These are phyloP conservation scores for Metarhizium robertsii DNA, from an alignment of 2,329 filamentous ascomycete species.

Conservation along the genomic window DNA sequence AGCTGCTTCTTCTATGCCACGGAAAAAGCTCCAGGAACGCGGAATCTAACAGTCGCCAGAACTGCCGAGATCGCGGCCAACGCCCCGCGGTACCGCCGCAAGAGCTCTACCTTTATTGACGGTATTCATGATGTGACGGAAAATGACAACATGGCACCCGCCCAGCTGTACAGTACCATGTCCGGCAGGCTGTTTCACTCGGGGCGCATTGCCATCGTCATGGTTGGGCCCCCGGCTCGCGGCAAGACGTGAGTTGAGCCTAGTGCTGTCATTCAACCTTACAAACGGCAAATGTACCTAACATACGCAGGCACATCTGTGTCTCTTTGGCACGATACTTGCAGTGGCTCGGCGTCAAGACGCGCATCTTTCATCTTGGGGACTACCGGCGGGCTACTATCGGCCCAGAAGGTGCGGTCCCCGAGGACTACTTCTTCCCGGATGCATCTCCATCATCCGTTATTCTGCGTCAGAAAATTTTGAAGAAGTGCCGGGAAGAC, in stretches of 20 bases:
- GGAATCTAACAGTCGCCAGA: conserved; percentile 30
- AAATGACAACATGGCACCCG: conserved; percentile 75
- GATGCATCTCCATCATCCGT: conserved; percentile 88
- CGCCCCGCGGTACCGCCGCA: conserved; percentile 79
- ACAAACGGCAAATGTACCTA: conserved; percentile 1
- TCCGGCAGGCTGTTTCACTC: conserved; percentile 95
- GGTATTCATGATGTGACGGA: conserved; percentile 90
- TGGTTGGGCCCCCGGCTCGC: conserved; percentile 87
- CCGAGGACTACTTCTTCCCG: conserved; percentile 95
- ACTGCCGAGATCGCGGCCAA: conserved; percentile 89
- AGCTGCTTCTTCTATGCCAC: no score
- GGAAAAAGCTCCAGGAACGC: not conserved
- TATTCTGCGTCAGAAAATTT: conserved; percentile 90
- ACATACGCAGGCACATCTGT: conserved; percentile 64
- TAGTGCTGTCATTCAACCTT: not conserved
- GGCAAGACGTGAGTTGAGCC: conserved; percentile 72
- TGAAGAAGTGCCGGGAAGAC: conserved; percentile 94
- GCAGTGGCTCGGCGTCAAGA: conserved; percentile 96
- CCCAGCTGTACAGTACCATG: conserved; percentile 96
- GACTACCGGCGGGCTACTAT: conserved; percentile 93
- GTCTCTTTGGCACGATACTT: conserved; percentile 92
- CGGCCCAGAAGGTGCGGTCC: conserved; percentile 72
- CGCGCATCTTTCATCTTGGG: conserved; percentile 91
- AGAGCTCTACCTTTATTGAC: conserved; percentile 94
- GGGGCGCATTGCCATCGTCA: conserved; percentile 92